A percentile compares a stretch with the other conserved stretches of the same genome.
Evolutionary conservation across 2,329 filamentous ascomycete species (phyloP).

Genomic region (Thyridium curvatum): DNA sequence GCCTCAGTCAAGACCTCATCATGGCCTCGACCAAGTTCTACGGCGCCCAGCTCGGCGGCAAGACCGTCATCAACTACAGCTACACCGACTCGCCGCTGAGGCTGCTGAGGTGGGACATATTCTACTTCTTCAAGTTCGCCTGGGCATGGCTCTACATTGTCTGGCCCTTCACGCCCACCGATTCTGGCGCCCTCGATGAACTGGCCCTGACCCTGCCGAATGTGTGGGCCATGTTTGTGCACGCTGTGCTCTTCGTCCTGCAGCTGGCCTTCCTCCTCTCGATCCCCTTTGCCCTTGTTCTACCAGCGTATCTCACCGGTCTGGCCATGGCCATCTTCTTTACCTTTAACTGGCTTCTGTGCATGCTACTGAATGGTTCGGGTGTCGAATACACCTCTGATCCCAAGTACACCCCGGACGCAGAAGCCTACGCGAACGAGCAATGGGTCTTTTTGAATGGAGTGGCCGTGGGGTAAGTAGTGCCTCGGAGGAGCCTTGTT

Average conservation of each 20-base stretch:
- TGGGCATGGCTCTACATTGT: slow-evolving; percentile 56
- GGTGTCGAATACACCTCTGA: slow-evolving; percentile 44
- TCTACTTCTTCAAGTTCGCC: slow-evolving; percentile 46
- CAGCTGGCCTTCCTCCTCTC: slow-evolving; percentile 55
- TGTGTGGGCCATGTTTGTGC: slow-evolving; percentile 48
- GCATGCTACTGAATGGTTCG: slow-evolving; percentile 45
- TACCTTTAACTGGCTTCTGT: slow-evolving; percentile 43
- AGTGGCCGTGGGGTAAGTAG: slow-evolving; percentile 52
- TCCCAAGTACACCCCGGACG: slow-evolving; percentile 41
- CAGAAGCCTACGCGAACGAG: slow-evolving; percentile 51
- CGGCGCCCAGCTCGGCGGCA: slow-evolving; percentile 51
- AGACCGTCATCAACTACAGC: slow-evolving; percentile 51
- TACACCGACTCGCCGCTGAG: slow-evolving; percentile 51
- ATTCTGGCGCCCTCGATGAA: slow-evolving; percentile 55
- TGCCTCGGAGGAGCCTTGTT: no score
- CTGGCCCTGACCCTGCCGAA: slow-evolving; percentile 54
- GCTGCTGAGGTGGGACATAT: slow-evolving; percentile 46
- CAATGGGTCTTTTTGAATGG: slow-evolving; percentile 80
- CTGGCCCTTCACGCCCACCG: slow-evolving; percentile 47
- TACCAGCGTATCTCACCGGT: slow-evolving; percentile 42
- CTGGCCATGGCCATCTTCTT: slow-evolving; percentile 36
- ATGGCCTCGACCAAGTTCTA: slow-evolving; percentile 40
- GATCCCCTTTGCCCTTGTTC: slow-evolving; percentile 42
- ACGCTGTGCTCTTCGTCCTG: slow-evolving; percentile 50
- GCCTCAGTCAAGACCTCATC: no score